Conservation (phyloP, 176 grass and related monocot genomes). For the Echinochloa phyllopogon region DNA sequence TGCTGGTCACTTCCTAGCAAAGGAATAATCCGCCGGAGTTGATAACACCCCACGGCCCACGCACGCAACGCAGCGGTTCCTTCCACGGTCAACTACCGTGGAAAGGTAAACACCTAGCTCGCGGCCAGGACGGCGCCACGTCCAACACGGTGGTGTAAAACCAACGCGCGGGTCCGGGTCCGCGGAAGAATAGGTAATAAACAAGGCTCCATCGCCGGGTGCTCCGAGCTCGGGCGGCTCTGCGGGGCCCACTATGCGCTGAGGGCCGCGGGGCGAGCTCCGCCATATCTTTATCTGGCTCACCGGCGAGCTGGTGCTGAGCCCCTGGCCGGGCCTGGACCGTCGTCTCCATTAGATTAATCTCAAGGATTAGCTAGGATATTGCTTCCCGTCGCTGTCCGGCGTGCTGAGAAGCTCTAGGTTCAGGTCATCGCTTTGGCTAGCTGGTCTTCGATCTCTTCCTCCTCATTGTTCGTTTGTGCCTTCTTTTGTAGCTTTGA, state of each 20-base stretch:
- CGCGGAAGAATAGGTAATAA: neutral
- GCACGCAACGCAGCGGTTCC: neutral
- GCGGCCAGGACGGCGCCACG: conserved; percentile 19
- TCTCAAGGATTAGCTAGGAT: conserved; percentile 14
- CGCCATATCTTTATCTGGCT: conserved; percentile 23
- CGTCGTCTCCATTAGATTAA: conserved; percentile 27
- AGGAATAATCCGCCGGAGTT: neutral
- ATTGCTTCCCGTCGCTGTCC: conserved; percentile 22
- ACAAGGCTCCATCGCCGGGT: conserved; percentile 17
- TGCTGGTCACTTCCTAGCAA: neutral
- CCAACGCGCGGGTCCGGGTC: no score
- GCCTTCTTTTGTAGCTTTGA: neutral
- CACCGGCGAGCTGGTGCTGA: neutral
- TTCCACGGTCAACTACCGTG: neutral
- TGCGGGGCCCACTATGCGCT: neutral
- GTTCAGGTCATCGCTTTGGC: neutral
- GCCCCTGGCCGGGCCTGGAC: neutral
- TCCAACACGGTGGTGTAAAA: neutral
- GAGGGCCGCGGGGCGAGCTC: neutral
- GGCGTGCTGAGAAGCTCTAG: neutral
- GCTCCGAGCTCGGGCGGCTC: conserved; percentile 39
- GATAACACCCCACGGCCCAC: neutral
- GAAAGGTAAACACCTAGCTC: neutral
- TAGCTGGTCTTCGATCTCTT: no score
- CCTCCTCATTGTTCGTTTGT: neutral